Percentiles rank a stretch among this genome's conserved stretches.
Conservation (phyloP, 352 stramenopile genomes). For the Pythium diclinum region DNA sequence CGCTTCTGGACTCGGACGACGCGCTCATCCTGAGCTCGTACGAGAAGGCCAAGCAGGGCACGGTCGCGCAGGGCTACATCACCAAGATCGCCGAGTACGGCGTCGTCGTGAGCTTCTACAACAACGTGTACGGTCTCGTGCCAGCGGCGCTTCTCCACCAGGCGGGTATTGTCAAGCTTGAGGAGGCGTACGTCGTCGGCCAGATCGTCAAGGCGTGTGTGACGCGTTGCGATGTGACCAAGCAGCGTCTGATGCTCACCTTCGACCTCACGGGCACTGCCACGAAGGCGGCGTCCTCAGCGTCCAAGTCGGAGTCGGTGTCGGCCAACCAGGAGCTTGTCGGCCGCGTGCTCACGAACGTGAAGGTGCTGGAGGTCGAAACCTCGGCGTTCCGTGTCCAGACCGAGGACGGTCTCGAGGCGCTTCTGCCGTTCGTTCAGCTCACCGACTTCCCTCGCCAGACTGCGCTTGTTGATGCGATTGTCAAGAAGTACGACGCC, state of each 20-base stretch:
- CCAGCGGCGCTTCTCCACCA: constrained; percentile 80
- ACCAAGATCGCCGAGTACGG: constrained; percentile 92
- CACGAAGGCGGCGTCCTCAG: constrained; percentile 15
- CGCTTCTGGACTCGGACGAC: constrained; percentile 66
- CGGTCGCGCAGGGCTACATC: constrained; percentile 88
- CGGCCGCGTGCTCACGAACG: constrained; percentile 50
- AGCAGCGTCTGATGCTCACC: constrained; percentile 86
- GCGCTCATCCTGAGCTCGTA: constrained; percentile 76
- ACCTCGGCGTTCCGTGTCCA: constrained; percentile 66
- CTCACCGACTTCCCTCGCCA: constrained; percentile 83
- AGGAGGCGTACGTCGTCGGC: constrained; percentile 80
- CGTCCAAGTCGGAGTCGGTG: not conserved
- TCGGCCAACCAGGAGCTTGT: constrained; percentile 37
- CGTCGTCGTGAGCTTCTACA: constrained; percentile 95
- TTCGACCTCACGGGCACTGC: constrained; percentile 62
- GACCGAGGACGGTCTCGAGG: constrained; percentile 69
- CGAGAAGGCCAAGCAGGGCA: constrained; percentile 62
- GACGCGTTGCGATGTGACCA: constrained; percentile 65
- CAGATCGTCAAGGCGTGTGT: constrained; percentile 86
- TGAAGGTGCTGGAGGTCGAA: constrained; percentile 72
- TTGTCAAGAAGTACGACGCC: constrained; percentile 48
- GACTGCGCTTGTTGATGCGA: constrained; percentile 67
- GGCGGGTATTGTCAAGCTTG: constrained; percentile 79
- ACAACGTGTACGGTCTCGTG: constrained; percentile 93
- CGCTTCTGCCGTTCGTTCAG: constrained; percentile 76